Conservation (phyloP, 129 eudicot species). For the Chrysanthemum seticuspe region DNA sequence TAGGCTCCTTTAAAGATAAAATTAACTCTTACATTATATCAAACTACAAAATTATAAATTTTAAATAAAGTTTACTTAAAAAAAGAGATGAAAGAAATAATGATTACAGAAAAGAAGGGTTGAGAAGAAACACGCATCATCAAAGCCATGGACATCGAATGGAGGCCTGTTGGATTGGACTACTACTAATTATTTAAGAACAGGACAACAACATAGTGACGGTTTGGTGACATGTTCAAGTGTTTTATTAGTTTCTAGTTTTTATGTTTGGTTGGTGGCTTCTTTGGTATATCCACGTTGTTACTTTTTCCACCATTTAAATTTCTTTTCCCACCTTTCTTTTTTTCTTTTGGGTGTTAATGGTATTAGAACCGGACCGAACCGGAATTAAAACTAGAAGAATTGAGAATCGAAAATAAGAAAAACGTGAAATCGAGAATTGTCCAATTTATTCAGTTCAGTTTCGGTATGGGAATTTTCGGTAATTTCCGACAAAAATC, state of each 20-base stretch:
- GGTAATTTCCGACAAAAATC: no score
- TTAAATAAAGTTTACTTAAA: not conserved
- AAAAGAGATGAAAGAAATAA: not conserved
- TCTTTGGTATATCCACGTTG: conserved; percentile 4
- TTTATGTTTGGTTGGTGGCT: not conserved
- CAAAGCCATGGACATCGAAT: conserved; percentile 24
- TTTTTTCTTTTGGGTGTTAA: no score
- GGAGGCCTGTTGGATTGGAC: no score
- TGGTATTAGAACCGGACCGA: no score
- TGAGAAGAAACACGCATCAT: conserved; percentile 32
- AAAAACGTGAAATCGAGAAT: no score
- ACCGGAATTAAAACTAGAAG: no score
- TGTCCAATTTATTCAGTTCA: no score
- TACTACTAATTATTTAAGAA: not conserved
- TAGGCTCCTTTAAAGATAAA: no score
- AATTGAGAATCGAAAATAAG: no score
- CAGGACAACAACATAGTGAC: not conserved
- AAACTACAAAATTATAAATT: not conserved
- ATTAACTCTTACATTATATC: not conserved
- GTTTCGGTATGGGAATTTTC: no score
- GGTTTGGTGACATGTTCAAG: conserved; percentile 12
- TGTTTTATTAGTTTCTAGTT: conserved; percentile 1
- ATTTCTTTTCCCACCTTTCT: no score
- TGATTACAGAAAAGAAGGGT: conserved; percentile 24
- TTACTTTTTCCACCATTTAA: not conserved